Evolutionary conservation across 305 asterid species (phyloP), one percentile per base, ranked within the genome.

Genomic region (Fraxinus ornus): DNA sequence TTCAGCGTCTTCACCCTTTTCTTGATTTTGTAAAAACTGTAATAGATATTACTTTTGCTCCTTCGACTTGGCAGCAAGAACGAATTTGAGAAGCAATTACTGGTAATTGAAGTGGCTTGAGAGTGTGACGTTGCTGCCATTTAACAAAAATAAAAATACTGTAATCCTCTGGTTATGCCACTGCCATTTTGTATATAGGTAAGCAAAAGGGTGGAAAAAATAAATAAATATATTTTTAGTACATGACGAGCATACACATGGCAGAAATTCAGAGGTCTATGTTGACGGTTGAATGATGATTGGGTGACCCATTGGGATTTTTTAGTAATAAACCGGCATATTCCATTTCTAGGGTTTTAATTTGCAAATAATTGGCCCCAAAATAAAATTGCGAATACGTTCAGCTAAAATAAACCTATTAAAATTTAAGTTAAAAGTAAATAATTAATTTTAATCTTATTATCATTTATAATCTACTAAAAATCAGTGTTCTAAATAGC

Each of bases 61-160:
- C 52, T 76, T 21, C 35, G 55, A 80, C 75, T 83, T 52, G 83
- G 77, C 79, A 37, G 71, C 80, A 60, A 80, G 64, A 87, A 32
- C 30, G 85, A 79, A 81, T 32, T 71, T 49, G 79, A 22, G 26
- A 83, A 79, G 79, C 84, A 75, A 71, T 76, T 81, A 72, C 57
- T 30, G 76, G 77, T 80, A 26, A 75, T 28, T 39, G 82, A 81
- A 62, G 74, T 33, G 79, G 78, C 75, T 39, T 64, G 82, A 7
- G 78, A 28, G 22, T 49, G n/a, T 22, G 28, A 66, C n/a, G 4
- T 24, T 24, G 73, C 17, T 26, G 30, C 15, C 33, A 66, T 66
- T 66, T 26, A 22, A 24, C 36, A 2, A 66, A 21, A 60, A 60
- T 10, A 44, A 12, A 44, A 13, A 44, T 0, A 44, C 10, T 26